Percentiles rank a stretch among this genome's conserved stretches.
Evolutionary conservation across 768 basidiomycete species (phyloP).

Genomic region (Phanerodontia chrysosporium): DNA sequence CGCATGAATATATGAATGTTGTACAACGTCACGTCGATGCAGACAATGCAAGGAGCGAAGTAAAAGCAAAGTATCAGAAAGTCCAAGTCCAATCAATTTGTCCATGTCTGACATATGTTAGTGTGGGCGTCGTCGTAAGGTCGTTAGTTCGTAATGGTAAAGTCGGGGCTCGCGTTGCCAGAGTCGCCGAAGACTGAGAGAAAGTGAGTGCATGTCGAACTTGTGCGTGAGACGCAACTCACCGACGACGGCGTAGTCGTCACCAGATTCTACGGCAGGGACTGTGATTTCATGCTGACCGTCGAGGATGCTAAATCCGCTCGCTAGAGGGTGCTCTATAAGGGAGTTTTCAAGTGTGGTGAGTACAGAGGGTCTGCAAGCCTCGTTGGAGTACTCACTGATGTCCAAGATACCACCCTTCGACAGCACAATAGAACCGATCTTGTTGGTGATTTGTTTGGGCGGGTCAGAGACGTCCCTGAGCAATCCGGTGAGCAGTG

Average conservation of each 20-base stretch:
- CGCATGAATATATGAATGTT: background rate
- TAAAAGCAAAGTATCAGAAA: background rate
- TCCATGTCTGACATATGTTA: background rate
- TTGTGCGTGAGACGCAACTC: slow-evolving; percentile 20
- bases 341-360: background rate
- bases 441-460: slow-evolving; percentile 36
- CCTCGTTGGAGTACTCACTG: slow-evolving; percentile 20
- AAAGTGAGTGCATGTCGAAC: background rate
- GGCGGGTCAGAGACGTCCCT: slow-evolving; percentile 39
- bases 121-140: background rate
- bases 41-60: background rate
- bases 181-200: slow-evolving; percentile 46
- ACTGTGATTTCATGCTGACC: slow-evolving; percentile 35
- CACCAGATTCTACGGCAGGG: slow-evolving; percentile 30
- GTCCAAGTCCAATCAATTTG: background rate
- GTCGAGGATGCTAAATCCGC: slow-evolving; percentile 32
- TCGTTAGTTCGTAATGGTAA: slow-evolving; percentile 27
- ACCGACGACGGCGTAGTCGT: slow-evolving; percentile 39
- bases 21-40: background rate
- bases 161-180: slow-evolving; percentile 37
- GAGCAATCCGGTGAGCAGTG: background rate
- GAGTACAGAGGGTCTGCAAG: background rate
- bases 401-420: slow-evolving; percentile 25
- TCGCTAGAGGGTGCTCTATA: slow-evolving; percentile 29
- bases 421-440: slow-evolving; percentile 21